These are phyloP conservation scores for Artemisia annua DNA, from an alignment of 129 eudicot species.

Conservation along the genomic window DNA sequence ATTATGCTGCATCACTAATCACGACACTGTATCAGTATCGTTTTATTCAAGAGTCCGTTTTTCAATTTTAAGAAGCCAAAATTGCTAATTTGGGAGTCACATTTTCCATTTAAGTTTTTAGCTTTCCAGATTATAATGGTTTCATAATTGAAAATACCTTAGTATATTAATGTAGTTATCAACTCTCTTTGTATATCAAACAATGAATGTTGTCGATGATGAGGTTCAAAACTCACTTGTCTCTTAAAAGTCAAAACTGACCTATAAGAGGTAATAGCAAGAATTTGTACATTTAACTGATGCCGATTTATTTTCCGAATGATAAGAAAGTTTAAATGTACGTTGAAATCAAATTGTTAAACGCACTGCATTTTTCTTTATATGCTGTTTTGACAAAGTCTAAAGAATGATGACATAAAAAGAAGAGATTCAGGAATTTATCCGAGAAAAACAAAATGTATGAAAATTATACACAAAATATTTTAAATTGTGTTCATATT, in stretches of 20 bases:
- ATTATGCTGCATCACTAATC: background rate
- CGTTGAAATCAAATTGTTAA: background rate
- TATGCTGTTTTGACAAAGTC: background rate
- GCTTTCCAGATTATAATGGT: background rate
- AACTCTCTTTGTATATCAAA: too few relatives aligned
- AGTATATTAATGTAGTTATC: too few relatives aligned
- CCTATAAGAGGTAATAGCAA: background rate
- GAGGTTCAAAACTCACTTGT: background rate
- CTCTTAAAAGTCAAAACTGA: slow-evolving; percentile 3
- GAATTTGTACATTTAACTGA: background rate
- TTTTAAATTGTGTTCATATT: background rate
- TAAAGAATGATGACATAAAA: background rate
- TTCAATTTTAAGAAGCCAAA: background rate
- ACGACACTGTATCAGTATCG: background rate
- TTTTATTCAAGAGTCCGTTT: background rate
- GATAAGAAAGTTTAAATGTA: background rate
- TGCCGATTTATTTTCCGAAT: background rate
- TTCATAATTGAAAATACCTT: background rate
- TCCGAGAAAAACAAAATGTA: background rate
- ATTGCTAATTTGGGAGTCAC: background rate
- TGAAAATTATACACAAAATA: background rate
- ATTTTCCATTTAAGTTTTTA: background rate
- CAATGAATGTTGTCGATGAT: too few relatives aligned
- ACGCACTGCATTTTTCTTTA: background rate
- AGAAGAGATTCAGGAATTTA: background rate